These are phyloP conservation scores for Debaryomyces psychrophilus DNA, from an alignment of 1,139 yeast species.

Conservation along the genomic window DNA sequence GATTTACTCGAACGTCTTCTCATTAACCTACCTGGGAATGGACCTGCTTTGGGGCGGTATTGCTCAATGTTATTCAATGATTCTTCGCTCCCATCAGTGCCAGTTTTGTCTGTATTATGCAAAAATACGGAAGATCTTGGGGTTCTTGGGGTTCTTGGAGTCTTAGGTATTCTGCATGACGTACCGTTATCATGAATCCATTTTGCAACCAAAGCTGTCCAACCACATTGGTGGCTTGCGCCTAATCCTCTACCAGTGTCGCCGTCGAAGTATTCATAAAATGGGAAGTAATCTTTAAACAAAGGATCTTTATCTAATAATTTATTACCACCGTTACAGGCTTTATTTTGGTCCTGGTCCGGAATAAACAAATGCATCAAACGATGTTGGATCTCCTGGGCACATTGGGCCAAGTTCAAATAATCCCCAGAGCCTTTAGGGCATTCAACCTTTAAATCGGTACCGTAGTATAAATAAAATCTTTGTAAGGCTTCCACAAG, in stretches of 20 bases:
- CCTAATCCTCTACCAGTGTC: slow-evolving; percentile 96
- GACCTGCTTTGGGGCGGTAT: slow-evolving; percentile 49
- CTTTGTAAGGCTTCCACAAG: slow-evolving; percentile 88
- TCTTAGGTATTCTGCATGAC: slow-evolving; percentile 56
- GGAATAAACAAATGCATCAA: slow-evolving; percentile 79
- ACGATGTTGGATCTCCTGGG: slow-evolving; percentile 89
- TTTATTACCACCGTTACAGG: slow-evolving; percentile 74
- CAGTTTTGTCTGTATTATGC: slow-evolving; percentile 25
- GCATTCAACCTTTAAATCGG: slow-evolving; percentile 83
- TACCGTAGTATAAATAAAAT: slow-evolving; percentile 88
- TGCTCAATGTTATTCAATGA: slow-evolving; percentile 32
- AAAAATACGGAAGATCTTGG: slow-evolving; percentile 32
- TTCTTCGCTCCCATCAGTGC: slow-evolving; percentile 21
- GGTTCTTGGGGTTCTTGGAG: slow-evolving; percentile 51
- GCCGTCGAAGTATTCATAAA: slow-evolving; percentile 91
- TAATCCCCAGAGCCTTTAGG: slow-evolving; percentile 86
- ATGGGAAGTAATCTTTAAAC: slow-evolving; percentile 78
- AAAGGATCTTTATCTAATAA: slow-evolving; percentile 68
- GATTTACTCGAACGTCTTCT: slow-evolving; percentile 77
- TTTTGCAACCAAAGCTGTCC: slow-evolving; percentile 95
- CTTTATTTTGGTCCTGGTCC: slow-evolving; percentile 71
- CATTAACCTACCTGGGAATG: slow-evolving; percentile 56
- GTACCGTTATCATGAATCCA: slow-evolving; percentile 92
- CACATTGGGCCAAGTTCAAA: slow-evolving; percentile 87
- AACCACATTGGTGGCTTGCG: slow-evolving; percentile 94